Evolutionary conservation across 768 basidiomycete genomes (phyloP), one percentile per base, ranked within the genome.

Genomic region (Leccinum truebloodii): DNA sequence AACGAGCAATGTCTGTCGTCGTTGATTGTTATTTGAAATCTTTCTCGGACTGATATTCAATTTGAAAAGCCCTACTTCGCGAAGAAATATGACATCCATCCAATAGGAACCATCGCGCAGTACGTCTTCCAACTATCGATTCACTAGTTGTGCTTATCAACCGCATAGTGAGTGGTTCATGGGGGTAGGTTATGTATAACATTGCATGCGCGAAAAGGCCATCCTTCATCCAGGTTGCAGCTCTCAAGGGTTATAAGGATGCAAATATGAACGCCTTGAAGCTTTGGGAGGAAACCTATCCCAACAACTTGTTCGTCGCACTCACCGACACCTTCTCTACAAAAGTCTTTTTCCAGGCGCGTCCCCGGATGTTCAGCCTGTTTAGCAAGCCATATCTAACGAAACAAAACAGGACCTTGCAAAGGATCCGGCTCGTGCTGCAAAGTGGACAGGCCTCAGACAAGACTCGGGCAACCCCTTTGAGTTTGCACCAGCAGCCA

Each of bases 311-410:
- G 30, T 82, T 89, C 57, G 83, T 93, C 59, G 94, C 95, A 20
- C 78, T 98, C 35, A 97, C 97, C 14, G 97, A 99, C 75, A 99
- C 97, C 0, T 98, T 97, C 75, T 91, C 95, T 6, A 92, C 91
- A 2, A 76, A 83, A 34, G 86, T 84, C 0, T 98, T 98, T 77
- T 95, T 94, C 79, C 81, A 85, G 76, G 94, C 84, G 70, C 44
- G 62, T 59, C 52, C 20, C 52, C n/a, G 51, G 58, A 16, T 65
- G 20, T 28, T 50, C n/a, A 63, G 35, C 14, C 3, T 16, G 20
- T 44, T 52, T 4, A 18, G 7, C 13, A 1, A 30, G 12, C 16
- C 24, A 52, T 30, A 37, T 28, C 12, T 18, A 57, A 55, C 18
- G 7, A 26, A 59, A 44, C 9, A 32, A 60, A 54, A 9, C 61